Evolutionary conservation across 78 protist genomes (phyloP).

Genomic region (Dictyostelium capitatum): DNA sequence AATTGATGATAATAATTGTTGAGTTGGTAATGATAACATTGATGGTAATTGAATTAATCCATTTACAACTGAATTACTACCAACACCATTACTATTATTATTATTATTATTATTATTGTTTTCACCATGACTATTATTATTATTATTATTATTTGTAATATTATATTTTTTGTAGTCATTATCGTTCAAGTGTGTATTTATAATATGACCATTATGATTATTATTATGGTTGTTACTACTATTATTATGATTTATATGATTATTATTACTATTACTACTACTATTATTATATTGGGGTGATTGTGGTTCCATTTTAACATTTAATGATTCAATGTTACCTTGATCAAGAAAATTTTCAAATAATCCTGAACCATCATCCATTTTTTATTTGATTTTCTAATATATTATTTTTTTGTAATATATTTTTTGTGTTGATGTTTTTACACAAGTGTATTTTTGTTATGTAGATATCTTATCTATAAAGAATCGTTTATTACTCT

Average conservation of each 20-base stretch:
- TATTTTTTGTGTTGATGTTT: too few relatives aligned
- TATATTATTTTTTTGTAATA: neutral
- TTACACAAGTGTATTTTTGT: too few relatives aligned
- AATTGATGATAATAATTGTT: slow-evolving; percentile 17
- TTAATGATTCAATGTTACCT: neutral
- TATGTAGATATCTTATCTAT: too few relatives aligned
- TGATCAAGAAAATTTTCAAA: slow-evolving; percentile 28
- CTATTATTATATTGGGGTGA: neutral
- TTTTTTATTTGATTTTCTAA: neutral
- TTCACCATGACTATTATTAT: neutral
- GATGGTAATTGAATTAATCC: slow-evolving; percentile 11
- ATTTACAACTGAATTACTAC: neutral
- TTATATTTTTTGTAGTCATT: slow-evolving; percentile 1
- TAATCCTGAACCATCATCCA: slow-evolving; percentile 44
- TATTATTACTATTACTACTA: neutral
- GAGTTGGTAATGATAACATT: slow-evolving; percentile 5
- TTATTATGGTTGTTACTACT: neutral
- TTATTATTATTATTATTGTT: neutral
- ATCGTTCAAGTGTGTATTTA: neutral
- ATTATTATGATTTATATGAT: neutral
- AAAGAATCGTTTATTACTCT: too few relatives aligned
- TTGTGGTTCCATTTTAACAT: slow-evolving; percentile 18
- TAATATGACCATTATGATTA: too few relatives aligned
- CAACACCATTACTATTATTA: neutral
- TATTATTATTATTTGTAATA: neutral